Evolutionary conservation across 345 rosid species (phyloP).

Genomic region (Hevea brasiliensis): DNA sequence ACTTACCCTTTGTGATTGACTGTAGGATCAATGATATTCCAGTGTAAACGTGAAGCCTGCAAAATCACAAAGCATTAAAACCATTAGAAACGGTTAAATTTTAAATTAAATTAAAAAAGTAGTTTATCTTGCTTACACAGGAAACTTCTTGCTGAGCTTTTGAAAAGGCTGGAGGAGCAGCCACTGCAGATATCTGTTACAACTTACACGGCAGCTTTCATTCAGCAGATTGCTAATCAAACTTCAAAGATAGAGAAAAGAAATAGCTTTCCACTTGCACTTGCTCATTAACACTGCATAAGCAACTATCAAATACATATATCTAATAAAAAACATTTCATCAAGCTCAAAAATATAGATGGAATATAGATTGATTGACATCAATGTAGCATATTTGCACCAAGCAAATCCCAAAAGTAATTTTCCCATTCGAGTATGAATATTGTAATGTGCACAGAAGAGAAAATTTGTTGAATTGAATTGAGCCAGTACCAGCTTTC

Average conservation of each 20-base stretch:
- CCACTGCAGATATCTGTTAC: constrained; percentile 81
- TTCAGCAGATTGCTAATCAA: no score
- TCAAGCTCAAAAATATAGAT: no score
- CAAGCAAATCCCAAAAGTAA: not conserved
- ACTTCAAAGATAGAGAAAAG: no score
- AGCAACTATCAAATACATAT: no score
- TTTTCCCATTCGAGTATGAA: not conserved
- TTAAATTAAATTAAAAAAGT: not conserved
- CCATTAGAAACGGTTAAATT: constrained; percentile 1
- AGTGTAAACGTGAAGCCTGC: constrained; percentile 90
- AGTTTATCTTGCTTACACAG: constrained; percentile 54
- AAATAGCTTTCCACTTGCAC: no score
- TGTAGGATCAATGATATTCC: constrained; percentile 83
- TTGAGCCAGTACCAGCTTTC: not conserved
- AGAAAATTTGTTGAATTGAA: not conserved
- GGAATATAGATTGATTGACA: not conserved
- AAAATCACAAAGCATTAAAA: constrained; percentile 19
- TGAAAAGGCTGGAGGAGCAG: constrained; percentile 94
- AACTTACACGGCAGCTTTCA: no score
- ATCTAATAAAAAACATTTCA: no score
- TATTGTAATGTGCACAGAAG: not conserved
- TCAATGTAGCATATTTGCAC: not conserved
- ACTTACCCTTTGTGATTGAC: constrained; percentile 83
- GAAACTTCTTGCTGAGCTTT: constrained; percentile 88
- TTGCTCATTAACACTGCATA: no score